Evolutionary conservation across 2,329 filamentous ascomycete species (phyloP).

Genomic region (Sporothrix euskadiensis): DNA sequence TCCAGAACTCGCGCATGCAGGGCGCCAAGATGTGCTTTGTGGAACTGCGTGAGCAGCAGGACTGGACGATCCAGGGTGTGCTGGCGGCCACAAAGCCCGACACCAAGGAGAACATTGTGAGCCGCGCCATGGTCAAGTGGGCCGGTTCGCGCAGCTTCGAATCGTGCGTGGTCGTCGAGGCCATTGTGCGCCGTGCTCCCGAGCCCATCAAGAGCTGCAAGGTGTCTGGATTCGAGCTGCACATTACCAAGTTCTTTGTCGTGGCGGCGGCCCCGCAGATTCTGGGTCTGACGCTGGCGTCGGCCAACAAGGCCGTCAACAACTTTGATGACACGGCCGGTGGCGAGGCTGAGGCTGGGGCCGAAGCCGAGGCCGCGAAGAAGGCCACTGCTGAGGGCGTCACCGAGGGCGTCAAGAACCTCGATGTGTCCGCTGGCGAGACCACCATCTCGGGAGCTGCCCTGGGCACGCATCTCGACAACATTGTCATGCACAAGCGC

Average conservation of each 20-base stretch:
- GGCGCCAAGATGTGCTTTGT: conserved; percentile 89
- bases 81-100: conserved; percentile 51
- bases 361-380: conserved; percentile 46
- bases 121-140: conserved; percentile 94
- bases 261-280: conserved; percentile 63
- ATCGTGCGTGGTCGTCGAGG: conserved; percentile 80
- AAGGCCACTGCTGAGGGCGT: conserved; percentile 26
- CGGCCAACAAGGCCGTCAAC: conserved; percentile 56
- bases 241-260: conserved; percentile 82
- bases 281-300: conserved; percentile 59
- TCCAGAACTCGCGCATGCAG: conserved; percentile 86
- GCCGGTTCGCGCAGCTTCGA: conserved; percentile 72
- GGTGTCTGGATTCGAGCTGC: conserved; percentile 78
- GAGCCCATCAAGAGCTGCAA: conserved; percentile 87
- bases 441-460: conserved; percentile 66
- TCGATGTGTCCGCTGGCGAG: conserved; percentile 36
- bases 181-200: conserved; percentile 74
- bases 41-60: conserved; percentile 73
- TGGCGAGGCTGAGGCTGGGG: conserved; percentile 21
- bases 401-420: conserved; percentile 46
- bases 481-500: conserved; percentile 89
- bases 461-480: conserved; percentile 83
- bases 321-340: conserved; percentile 59
- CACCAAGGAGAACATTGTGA: conserved; percentile 63
- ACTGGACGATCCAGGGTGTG: conserved; percentile 81